Evolutionary conservation across 345 rosid species (phyloP).

Genomic region (Populus davidiana): DNA sequence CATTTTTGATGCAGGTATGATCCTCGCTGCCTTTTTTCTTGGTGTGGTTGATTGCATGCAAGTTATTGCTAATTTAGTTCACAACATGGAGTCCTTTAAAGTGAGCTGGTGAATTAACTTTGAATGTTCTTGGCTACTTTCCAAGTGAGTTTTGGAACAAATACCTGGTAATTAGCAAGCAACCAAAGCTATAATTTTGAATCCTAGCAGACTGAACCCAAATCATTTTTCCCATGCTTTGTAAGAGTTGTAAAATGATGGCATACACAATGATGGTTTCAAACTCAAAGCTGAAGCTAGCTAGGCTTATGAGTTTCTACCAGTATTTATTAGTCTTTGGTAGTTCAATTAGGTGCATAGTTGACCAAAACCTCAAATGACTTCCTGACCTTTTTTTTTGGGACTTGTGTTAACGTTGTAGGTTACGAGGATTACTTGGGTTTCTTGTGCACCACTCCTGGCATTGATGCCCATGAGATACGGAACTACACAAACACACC

Average conservation of each 20-base stretch:
- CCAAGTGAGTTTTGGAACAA: neutral
- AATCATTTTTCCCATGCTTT: neutral
- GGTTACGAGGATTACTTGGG: slow-evolving; percentile 89
- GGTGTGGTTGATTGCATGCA: slow-evolving; percentile 5
- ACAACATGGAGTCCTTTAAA: neutral
- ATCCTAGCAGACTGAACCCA: neutral
- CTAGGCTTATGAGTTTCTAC: too few species aligned
- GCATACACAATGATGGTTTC: neutral
- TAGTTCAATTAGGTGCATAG: neutral
- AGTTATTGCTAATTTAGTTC: neutral
- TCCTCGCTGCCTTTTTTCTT: neutral
- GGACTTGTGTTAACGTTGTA: slow-evolving; percentile 15
- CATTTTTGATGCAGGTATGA: slow-evolving; percentile 84
- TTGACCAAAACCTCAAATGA: neutral
- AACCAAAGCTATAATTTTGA: neutral
- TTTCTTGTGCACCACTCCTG: slow-evolving; percentile 94
- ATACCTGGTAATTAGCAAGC: neutral
- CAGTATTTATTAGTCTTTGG: neutral
- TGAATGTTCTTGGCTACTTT: neutral
- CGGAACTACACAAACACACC: slow-evolving; percentile 64
- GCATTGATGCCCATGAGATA: slow-evolving; percentile 72
- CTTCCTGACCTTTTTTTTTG: neutral
- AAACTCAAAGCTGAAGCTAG: neutral
- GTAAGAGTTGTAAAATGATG: neutral
- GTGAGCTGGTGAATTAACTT: too few species aligned